A percentile compares a stretch with the other conserved stretches of the same genome.
Evolutionary conservation across 768 basidiomycete species (phyloP).

Genomic region (Tephrocybe rancida): DNA sequence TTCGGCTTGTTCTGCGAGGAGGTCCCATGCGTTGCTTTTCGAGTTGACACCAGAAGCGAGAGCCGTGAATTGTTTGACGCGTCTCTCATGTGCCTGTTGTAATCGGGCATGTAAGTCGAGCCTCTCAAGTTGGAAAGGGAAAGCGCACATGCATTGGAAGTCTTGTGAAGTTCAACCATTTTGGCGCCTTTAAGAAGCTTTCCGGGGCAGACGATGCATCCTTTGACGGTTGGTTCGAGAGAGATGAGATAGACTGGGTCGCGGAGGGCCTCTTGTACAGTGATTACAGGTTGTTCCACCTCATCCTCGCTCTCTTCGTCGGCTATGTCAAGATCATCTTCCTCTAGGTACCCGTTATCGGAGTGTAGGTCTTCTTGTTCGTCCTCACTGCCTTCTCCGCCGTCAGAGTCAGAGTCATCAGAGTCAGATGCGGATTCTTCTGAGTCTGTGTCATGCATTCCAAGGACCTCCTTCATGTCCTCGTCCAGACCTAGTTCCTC

Average conservation of each 20-base stretch:
- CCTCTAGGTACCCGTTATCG: constrained; percentile 18
- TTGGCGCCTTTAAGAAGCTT: constrained; percentile 65
- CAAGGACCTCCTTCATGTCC: constrained; percentile 56
- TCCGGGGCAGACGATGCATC: constrained; percentile 71
- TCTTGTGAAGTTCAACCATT: constrained; percentile 59
- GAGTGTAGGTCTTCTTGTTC: constrained; percentile 23
- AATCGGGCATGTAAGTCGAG: constrained; percentile 14
- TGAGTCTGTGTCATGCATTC: constrained; percentile 75
- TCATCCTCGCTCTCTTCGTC: constrained; percentile 28
- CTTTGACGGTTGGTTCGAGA: constrained; percentile 53
- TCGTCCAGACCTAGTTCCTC: constrained; percentile 61
- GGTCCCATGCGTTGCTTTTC: constrained; percentile 49
- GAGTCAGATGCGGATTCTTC: constrained; percentile 66
- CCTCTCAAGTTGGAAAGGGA: constrained; percentile 7
- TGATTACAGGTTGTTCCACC: constrained; percentile 45
- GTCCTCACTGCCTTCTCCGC: constrained; percentile 26
- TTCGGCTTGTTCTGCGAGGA: constrained; percentile 31
- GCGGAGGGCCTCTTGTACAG: constrained; percentile 58
- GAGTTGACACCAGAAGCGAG: constrained; percentile 42
- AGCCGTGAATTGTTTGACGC: constrained; percentile 50
- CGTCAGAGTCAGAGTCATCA: constrained; percentile 40
- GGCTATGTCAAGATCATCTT: constrained; percentile 18
- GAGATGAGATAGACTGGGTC: constrained; percentile 67
- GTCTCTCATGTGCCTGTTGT: constrained; percentile 64
- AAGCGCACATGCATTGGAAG: constrained; percentile 62